Evolutionary conservation across 2,329 filamentous ascomycete genomes (phyloP).

Genomic region (Talaromyces piceae): DNA sequence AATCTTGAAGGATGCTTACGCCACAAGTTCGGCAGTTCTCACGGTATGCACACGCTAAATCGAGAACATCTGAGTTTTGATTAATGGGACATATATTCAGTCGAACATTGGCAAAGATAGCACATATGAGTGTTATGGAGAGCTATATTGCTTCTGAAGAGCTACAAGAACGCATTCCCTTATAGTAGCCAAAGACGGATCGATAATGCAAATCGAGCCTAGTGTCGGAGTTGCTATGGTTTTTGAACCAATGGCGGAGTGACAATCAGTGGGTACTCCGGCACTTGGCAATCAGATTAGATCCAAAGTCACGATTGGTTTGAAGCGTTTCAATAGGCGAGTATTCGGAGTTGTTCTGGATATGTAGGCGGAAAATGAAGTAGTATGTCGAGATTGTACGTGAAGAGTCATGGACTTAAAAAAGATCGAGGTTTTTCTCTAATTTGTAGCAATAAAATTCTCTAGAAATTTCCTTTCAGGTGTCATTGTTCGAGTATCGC

Average conservation of each 20-base stretch:
- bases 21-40: too few species aligned
- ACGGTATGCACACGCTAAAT: too few species aligned
- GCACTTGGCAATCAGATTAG: background rate
- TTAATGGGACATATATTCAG: too few species aligned
- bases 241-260: background rate
- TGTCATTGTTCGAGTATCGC: too few species aligned
- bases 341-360: background rate
- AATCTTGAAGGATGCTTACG: too few species aligned
- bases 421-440: background rate
- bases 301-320: background rate
- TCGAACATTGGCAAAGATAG: too few species aligned
- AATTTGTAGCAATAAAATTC: background rate
- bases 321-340: background rate
- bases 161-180: too few species aligned
- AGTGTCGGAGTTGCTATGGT: background rate
- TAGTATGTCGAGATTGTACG: background rate
- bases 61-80: too few species aligned
- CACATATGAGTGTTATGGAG: too few species aligned
- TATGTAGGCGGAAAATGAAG: background rate
- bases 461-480: too few species aligned
- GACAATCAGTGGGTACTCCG: background rate
- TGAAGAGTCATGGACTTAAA: background rate
- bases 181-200: background rate
- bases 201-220: background rate
- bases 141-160: too few species aligned